Base-by-base conservation (phyloP, 2,329 filamentous ascomycete species). In the Chrysosporium keratinophilum region DNA sequence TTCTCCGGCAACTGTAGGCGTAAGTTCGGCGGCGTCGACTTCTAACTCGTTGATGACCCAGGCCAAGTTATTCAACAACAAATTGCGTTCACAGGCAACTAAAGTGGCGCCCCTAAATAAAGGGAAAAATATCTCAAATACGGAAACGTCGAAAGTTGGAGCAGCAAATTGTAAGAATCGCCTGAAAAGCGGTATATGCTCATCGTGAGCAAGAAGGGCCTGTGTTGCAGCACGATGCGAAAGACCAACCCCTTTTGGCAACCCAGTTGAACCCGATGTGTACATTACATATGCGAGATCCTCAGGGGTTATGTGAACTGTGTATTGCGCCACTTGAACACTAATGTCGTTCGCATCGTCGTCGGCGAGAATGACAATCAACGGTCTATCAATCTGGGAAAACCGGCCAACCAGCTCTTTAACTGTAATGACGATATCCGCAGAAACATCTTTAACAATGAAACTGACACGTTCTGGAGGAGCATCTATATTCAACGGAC, bases 41-140 rank as follows among this genome's bases (percentile, higher is more conserved):
- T 81, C 64, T 67, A 93, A 74, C 10, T 65, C 63, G 11, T 76
- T 79, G 55, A 96, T 81, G 10, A 81, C 76, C 0, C 71, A 76
- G 0, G 86, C 81, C 19, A 96, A 77, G 63, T 95, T 82, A 57
- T 85, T 80, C 41, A 96, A 75, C 74, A 95, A 80, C 34, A 79
- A 74, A 47, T 76, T 74, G 28, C 89, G 80, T 54, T 82, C 78
- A 59, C 84, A 88, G 53, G 81, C 79, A 46, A 91, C 80, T 1
- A 96, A 72, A 0, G 88, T 95, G 19, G 74, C 74, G 1, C 85
- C 85, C 54, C 88, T 77, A 57, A 83, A 84, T 14, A 90, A 73
- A 0, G 90, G 86, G 59, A 95, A 95, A 75, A 95, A 95, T 5
- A 94, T 90, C 65, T 96, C 90, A 65, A 96, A 96, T 5, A 95